Evolutionary conservation across 2,329 filamentous ascomycete genomes (phyloP).

Genomic region (Trichoderma pleuroti): DNA sequence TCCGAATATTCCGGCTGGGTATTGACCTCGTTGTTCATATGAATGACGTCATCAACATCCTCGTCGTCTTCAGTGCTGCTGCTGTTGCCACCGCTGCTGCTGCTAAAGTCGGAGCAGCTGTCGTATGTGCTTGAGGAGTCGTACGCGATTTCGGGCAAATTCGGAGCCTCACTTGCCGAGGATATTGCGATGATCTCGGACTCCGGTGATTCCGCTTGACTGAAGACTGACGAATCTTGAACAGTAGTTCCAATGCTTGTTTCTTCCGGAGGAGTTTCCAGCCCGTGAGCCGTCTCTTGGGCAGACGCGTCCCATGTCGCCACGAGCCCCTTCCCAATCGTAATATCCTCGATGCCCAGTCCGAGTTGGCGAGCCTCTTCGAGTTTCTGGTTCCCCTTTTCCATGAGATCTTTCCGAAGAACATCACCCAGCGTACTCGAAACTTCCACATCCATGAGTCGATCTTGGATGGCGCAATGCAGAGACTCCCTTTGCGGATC

Average conservation of each 20-base stretch:
- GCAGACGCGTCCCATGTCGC: slow-evolving; percentile 27
- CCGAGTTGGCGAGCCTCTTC: slow-evolving; percentile 26
- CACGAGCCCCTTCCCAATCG: slow-evolving; percentile 28
- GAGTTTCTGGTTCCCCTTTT: slow-evolving; percentile 29
- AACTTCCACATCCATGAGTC: slow-evolving; percentile 22
- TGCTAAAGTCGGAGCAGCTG: neutral
- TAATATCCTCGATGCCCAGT: slow-evolving; percentile 23
- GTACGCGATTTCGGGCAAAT: neutral
- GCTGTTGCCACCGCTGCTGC: neutral
- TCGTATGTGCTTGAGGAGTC: neutral
- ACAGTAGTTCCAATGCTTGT: neutral
- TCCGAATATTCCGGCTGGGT: slow-evolving; percentile 23
- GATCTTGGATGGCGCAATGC: slow-evolving; percentile 27
- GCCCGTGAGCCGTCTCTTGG: neutral
- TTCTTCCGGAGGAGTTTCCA: neutral
- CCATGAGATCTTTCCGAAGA: slow-evolving; percentile 24
- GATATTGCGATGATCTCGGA: neutral
- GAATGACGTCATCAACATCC: slow-evolving; percentile 19
- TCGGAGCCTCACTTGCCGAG: neutral
- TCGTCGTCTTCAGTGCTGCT: neutral
- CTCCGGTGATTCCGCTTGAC: neutral
- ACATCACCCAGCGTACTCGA: slow-evolving; percentile 22
- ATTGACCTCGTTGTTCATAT: slow-evolving; percentile 25
- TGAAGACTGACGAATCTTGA: neutral
- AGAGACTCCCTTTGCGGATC: slow-evolving; percentile 26